Base-by-base conservation (phyloP, 352 stramenopile genomes). In the Globisporangium radiosum region DNA sequence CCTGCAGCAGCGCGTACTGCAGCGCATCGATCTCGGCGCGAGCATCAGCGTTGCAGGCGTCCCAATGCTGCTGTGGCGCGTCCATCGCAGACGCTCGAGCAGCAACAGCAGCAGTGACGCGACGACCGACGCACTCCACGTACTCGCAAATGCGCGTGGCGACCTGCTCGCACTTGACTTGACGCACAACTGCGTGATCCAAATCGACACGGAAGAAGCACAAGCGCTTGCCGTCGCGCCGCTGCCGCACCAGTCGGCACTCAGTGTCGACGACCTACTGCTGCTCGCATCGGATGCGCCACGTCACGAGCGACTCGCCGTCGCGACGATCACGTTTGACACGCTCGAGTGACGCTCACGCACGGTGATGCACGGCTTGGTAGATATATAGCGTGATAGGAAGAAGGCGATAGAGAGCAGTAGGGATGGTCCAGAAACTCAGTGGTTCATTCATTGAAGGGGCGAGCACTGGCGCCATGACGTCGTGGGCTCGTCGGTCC, bases 101-200 rank as follows among this genome's bases (percentile, higher is more conserved):
- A 33, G 36, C 36, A 44, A 5, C 47, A 52, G n/a, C 15, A 37
- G 17, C 47, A 38, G 6, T 11, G 4, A 1, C 42, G 14, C 42
- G 7, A 45, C 9, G 10, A 45, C 4, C 42, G 14, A 5, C 4
- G 55, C 55, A 39, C 19, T 66, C 0, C n/a, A 75, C 38, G 45
- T 84, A 0, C 7, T 80, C 7, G 49, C 58, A 11, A 68, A 79
- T 25, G 17, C 25, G 38, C 14, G 50, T 4, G 68, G 72, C 6
- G 38, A 33, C 4, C 63, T 80, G 56, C 54, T 66, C 36, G 55
- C 63, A 15, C 36, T 81, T 47, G 69, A 84, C 42, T 50, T 64
- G n/a, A 43, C 19, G 15, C 43, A 47, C 0, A 58, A 59, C 11
- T 44, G 8, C 0, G 38, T 73, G 10, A 17, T 71, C 36, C 57